These are phyloP conservation scores for Paramyrothecium roridum DNA, from an alignment of 2,329 filamentous ascomycete genomes.

Conservation along the genomic window DNA sequence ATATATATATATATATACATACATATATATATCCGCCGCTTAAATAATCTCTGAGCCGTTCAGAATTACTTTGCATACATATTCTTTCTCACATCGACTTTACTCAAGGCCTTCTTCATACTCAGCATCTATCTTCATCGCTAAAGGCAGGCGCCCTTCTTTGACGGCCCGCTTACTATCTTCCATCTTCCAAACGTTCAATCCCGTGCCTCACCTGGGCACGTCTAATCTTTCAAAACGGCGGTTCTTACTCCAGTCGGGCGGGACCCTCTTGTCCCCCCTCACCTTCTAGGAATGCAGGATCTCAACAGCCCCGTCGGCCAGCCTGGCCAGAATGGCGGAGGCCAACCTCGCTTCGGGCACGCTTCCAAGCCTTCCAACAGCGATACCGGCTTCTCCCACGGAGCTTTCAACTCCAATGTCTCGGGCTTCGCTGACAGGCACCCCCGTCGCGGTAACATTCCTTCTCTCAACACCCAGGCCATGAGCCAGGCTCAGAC, in stretches of 20 bases:
- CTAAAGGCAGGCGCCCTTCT: neutral
- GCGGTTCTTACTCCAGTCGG: slow-evolving; percentile 73
- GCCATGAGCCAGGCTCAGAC: slow-evolving; percentile 46
- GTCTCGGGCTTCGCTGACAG: slow-evolving; percentile 81
- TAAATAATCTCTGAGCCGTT: slow-evolving; percentile 1
- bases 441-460: slow-evolving; percentile 78
- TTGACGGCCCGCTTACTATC: neutral
- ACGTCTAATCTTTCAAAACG: slow-evolving; percentile 70
- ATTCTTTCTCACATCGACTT: neutral
- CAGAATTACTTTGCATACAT: slow-evolving; percentile 10
- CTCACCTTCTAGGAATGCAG: slow-evolving; percentile 90
- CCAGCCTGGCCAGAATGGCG: slow-evolving; percentile 25
- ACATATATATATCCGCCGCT: neutral
- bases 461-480: slow-evolving; percentile 90
- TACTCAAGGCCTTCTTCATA: neutral
- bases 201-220: slow-evolving; percentile 30
- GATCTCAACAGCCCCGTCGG: slow-evolving; percentile 67
- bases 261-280: slow-evolving; percentile 83
- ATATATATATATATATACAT: too few relatives aligned
- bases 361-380: slow-evolving; percentile 78
- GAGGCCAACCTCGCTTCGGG: slow-evolving; percentile 64
- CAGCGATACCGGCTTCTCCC: slow-evolving; percentile 86
- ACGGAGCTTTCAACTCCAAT: slow-evolving; percentile 88
- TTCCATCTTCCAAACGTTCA: neutral
- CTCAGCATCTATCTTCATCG: neutral